Evolutionary conservation across 345 rosid genomes (phyloP).

Genomic region (Nephelium lappaceum): DNA sequence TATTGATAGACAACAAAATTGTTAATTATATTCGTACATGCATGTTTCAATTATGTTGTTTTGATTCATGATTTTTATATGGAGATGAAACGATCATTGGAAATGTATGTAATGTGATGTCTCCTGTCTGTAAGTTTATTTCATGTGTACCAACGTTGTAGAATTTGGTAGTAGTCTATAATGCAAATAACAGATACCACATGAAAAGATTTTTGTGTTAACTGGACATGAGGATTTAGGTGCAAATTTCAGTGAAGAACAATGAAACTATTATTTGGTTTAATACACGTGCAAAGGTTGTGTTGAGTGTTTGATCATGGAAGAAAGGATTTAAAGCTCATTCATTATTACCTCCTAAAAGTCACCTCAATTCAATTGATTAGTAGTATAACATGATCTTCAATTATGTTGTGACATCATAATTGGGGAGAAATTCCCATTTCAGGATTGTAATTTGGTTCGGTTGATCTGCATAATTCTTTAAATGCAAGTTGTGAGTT

Average conservation of each 20-base stretch:
- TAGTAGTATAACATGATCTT: too few species aligned
- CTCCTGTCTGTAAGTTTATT: background rate
- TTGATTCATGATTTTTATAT: background rate
- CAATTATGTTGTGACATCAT: too few species aligned
- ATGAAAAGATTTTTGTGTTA: too few species aligned
- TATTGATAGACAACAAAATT: too few species aligned
- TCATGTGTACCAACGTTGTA: background rate
- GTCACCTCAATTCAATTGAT: background rate
- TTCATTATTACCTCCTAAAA: background rate
- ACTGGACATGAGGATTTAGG: too few species aligned
- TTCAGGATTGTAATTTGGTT: background rate
- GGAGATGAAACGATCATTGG: background rate
- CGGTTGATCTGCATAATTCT: background rate
- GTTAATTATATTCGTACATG: background rate
- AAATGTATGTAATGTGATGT: background rate
- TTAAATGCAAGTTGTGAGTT: background rate
- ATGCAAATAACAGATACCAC: too few species aligned
- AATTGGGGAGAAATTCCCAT: background rate
- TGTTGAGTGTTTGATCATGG: background rate
- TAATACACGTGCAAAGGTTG: background rate
- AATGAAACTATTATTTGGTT: background rate
- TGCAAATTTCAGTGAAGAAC: too few species aligned
- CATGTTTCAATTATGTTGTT: background rate
- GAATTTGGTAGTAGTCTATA: too few species aligned
- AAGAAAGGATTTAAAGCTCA: background rate